Percentiles rank a stretch among this genome's conserved stretches.
phyloP scores from a whole-genome alignment of 2,329 filamentous ascomycete genomes.

The Dichotomopilus funicola region DNA sequence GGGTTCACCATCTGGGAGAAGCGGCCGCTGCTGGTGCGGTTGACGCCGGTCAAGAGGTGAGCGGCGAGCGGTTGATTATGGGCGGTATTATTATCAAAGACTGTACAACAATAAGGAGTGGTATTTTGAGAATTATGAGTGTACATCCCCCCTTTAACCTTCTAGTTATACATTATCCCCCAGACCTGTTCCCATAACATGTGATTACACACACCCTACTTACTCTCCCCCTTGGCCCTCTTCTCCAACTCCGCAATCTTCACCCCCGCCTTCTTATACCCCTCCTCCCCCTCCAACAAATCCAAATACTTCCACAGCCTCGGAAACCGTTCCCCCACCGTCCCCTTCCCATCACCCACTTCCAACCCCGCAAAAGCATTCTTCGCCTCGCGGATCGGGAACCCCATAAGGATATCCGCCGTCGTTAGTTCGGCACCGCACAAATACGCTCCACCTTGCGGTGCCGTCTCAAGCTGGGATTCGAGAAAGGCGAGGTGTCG shows the following conservation, averaged over 20 bases:
- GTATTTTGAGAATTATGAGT: background rate
- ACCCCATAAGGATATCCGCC: conserved; percentile 47
- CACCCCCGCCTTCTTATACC: conserved; percentile 39
- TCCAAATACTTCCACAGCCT: conserved; percentile 39
- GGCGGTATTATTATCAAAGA: background rate
- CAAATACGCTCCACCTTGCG: conserved; percentile 33
- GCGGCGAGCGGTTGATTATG: background rate
- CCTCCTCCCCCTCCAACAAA: conserved; percentile 36
- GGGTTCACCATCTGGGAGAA: conserved; percentile 37
- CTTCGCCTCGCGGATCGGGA: conserved; percentile 39
- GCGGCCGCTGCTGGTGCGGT: conserved; percentile 29
- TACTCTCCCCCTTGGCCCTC: background rate
- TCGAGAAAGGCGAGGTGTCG: conserved; percentile 41
- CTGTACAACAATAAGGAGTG: background rate
- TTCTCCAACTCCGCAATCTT: conserved; percentile 35
- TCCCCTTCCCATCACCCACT: conserved; percentile 22
- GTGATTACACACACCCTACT: background rate
- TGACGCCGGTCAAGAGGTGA: conserved; percentile 27
- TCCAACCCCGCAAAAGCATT: conserved; percentile 33
- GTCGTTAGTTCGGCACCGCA: conserved; percentile 42
- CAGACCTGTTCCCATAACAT: no score
- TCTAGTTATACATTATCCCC: background rate
- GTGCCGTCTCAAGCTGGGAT: conserved; percentile 38
- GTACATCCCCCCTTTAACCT: background rate
- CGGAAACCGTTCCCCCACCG: conserved; percentile 26